Conservation (phyloP, 495 filamentous ascomycete species). For the Xylaria cubensis region DNA sequence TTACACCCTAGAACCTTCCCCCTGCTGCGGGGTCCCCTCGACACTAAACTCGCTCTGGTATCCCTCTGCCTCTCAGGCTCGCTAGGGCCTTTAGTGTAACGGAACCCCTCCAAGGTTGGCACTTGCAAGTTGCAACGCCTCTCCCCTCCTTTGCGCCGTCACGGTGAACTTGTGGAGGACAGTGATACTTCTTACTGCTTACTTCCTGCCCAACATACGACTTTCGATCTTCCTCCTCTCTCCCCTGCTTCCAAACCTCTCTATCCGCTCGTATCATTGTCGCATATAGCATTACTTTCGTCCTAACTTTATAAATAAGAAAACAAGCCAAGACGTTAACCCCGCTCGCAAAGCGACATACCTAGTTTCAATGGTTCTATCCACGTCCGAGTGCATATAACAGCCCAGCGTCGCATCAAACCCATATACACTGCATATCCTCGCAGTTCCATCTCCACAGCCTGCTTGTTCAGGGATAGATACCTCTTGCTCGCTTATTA, state of each 20-base stretch:
- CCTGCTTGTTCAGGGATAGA: slow-evolving; percentile 18
- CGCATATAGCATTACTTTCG: not conserved
- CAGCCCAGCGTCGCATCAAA: slow-evolving; percentile 8
- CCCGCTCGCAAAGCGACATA: not conserved
- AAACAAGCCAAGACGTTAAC: not conserved
- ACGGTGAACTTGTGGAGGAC: not conserved
- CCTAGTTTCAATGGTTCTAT: not conserved
- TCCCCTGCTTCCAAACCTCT: not conserved
- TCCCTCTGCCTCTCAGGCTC: not conserved
- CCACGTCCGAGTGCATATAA: not conserved
- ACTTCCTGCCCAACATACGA: slow-evolving; percentile 15
- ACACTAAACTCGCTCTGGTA: not conserved
- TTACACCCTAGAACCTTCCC: too few relatives aligned
- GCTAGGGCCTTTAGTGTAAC: not conserved
- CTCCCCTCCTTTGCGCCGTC: slow-evolving; percentile 14
- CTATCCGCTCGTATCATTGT: not conserved
- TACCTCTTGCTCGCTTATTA: slow-evolving; percentile 10
- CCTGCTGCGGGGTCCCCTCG: slow-evolving; percentile 24
- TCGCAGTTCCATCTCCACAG: slow-evolving; percentile 21
- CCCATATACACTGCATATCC: slow-evolving; percentile 23
- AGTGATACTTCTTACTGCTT: not conserved
- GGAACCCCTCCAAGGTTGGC: slow-evolving; percentile 12
- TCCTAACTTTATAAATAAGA: not conserved
- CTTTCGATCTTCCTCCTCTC: not conserved
- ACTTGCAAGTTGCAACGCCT: not conserved